A percentile compares a stretch with the other conserved stretches of the same genome.
Conservation (phyloP, 106 monocot genomes). For the Dendrobium chrysotoxum region DNA sequence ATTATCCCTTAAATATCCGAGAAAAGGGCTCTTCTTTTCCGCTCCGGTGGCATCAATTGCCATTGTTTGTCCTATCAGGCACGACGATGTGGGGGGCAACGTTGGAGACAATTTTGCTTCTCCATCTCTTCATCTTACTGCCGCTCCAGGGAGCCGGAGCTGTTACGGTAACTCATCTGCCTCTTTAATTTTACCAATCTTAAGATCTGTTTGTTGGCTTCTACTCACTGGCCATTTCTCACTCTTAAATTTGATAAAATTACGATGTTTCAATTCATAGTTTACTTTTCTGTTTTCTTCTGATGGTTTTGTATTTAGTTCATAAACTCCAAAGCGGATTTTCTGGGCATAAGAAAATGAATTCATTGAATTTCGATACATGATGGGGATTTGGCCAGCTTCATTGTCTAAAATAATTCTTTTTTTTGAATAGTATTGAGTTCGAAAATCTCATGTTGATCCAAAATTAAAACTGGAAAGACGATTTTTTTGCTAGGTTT, state of each 20-base stretch:
- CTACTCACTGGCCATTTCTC: background rate
- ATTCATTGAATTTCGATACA: background rate
- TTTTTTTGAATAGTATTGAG: background rate
- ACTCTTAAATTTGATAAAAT: background rate
- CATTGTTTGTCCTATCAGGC: too few relatives aligned
- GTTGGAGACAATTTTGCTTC: background rate
- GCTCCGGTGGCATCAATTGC: background rate
- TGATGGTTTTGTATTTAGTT: background rate
- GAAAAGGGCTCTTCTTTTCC: background rate
- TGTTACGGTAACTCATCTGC: background rate
- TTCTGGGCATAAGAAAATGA: background rate
- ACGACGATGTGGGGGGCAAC: constrained; percentile 1
- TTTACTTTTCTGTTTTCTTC: background rate
- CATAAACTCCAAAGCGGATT: background rate
- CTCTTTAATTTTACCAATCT: background rate
- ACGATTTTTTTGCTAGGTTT: background rate
- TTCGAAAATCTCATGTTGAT: background rate
- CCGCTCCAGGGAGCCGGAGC: constrained; percentile 2
- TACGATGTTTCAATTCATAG: background rate
- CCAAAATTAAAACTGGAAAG: background rate
- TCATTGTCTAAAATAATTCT: background rate
- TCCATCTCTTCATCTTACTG: background rate
- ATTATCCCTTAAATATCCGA: background rate
- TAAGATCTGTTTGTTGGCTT: too few relatives aligned
- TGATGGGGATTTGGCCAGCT: background rate